phyloP scores from a whole-genome alignment of 2,329 filamentous ascomycete genomes.

The Fusarium devonianum region DNA sequence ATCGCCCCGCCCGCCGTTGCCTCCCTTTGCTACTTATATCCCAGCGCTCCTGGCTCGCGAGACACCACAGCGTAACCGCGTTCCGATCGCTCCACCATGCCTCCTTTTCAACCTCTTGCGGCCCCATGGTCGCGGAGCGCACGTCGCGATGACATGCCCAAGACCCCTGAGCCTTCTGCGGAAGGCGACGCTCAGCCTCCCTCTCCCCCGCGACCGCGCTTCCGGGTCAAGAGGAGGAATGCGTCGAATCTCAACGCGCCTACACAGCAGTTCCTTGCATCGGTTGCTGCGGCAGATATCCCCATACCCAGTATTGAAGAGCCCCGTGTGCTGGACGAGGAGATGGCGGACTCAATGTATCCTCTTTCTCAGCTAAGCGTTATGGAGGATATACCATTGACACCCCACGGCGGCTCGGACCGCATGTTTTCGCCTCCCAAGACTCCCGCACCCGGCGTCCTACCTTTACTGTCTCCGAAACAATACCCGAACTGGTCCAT shows the following conservation, averaged over 20 bases:
- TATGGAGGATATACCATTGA: constrained; percentile 44
- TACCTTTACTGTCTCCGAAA: constrained; percentile 53
- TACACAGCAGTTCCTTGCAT: constrained; percentile 71
- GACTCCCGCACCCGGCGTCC: constrained; percentile 61
- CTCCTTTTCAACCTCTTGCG: constrained; percentile 54
- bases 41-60: constrained; percentile 12
- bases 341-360: constrained; percentile 51
- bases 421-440: constrained; percentile 63
- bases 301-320: constrained; percentile 71
- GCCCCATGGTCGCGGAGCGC: constrained; percentile 55
- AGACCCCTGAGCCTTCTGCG: constrained; percentile 60
- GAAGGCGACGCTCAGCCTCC: constrained; percentile 50
- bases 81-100: constrained; percentile 49
- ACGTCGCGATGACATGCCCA: constrained; percentile 51
- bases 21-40: constrained; percentile 29
- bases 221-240: constrained; percentile 63
- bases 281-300: constrained; percentile 69
- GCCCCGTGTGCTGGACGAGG: constrained; percentile 55
- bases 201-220: constrained; percentile 60
- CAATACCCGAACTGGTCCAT: constrained; percentile 67
- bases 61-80: constrained; percentile 29
- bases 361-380: constrained; percentile 47
- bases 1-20: constrained; percentile 8
- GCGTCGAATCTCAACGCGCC: constrained; percentile 62
- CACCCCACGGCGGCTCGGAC: constrained; percentile 45